Base-by-base conservation (phyloP, 495 filamentous ascomycete species). In the Aspergillus haitiensis region DNA sequence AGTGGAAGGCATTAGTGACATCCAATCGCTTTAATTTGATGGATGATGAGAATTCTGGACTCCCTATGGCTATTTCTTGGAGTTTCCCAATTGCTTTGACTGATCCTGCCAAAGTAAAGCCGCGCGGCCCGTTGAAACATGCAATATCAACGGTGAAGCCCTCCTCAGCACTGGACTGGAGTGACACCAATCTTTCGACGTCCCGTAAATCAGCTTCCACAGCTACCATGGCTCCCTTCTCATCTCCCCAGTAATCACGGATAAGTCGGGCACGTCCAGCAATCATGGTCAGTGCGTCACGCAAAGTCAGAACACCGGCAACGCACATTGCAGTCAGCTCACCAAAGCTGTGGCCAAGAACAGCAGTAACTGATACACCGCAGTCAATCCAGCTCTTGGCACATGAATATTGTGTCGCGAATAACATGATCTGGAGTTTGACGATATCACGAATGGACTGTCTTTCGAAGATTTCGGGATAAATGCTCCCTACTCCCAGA, bases 1-100 rank as follows among this genome's bases (percentile, higher is more conserved):
- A 84, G 58, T 85, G 82, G 60, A 81, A 85, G 1, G 75, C 81
- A 59, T 85, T 72, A 2, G 77, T 79, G 11, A 80, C 79, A 34
- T 72, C 67, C 3, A 84, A 59, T 37, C 64, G 64, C 66, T 79
- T 80, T 44, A 36, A 57, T 52, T 65, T 65, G 18, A 81, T 60
- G 7, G 9, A 10, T 1, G 63, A 55, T 0, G 60, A 18, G 21
- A 54, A 59, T 5, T 46, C 21, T 27, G 21, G 1, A 27, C 21
- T 27, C 21, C 21, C 21, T 27, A 27, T 27, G 21, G 12, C 57
- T 7, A 58, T 18, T n/a, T n/a, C 6, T 50, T n/a, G 11, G 7
- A 48, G 33, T 47, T 37, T 13, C 39, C 77, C 72, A 31, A 81
- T 76, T 0, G 71, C 69, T 1, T 57, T 50, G 0, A 48, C 64